Evolutionary conservation across 2,329 filamentous ascomycete genomes (phyloP).

Genomic region (Aspergillus sp.): DNA sequence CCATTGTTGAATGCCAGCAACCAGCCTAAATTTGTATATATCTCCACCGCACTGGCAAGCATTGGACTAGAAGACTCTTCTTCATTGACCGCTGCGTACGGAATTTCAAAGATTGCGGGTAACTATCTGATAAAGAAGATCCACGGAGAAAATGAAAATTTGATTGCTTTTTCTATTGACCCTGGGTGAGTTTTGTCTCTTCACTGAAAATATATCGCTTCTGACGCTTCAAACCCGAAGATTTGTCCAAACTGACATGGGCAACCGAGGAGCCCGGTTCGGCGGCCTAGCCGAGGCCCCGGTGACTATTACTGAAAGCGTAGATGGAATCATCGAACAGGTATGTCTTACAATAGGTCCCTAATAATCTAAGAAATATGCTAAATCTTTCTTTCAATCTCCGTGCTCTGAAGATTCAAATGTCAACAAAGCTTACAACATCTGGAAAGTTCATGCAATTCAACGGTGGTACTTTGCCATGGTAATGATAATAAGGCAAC

Average conservation of each 20-base stretch:
- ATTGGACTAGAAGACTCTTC: conserved; percentile 23
- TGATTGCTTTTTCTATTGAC: conserved; percentile 21
- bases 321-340: conserved; percentile 23
- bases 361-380: too few relatives aligned
- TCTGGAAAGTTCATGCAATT: background rate
- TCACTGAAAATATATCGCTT: conserved; percentile 11
- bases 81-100: conserved; percentile 14
- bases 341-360: too few relatives aligned
- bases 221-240: conserved; percentile 4
- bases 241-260: conserved; percentile 41
- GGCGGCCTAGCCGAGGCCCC: conserved; percentile 30
- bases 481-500: too few relatives aligned
- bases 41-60: conserved; percentile 33
- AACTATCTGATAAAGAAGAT: conserved; percentile 18
- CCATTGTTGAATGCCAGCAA: conserved; percentile 25
- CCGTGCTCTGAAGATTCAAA: conserved; percentile 4
- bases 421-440: conserved; percentile 3
- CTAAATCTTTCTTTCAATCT: background rate
- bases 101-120: conserved; percentile 17
- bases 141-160: conserved; percentile 14
- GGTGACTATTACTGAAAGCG: conserved; percentile 30
- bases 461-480: background rate
- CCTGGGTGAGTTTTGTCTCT: conserved; percentile 31
- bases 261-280: conserved; percentile 28
- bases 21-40: conserved; percentile 27